These are phyloP conservation scores for Epichloe uncinata DNA, from an alignment of 2,329 filamentous ascomycete genomes.

Conservation along the genomic window DNA sequence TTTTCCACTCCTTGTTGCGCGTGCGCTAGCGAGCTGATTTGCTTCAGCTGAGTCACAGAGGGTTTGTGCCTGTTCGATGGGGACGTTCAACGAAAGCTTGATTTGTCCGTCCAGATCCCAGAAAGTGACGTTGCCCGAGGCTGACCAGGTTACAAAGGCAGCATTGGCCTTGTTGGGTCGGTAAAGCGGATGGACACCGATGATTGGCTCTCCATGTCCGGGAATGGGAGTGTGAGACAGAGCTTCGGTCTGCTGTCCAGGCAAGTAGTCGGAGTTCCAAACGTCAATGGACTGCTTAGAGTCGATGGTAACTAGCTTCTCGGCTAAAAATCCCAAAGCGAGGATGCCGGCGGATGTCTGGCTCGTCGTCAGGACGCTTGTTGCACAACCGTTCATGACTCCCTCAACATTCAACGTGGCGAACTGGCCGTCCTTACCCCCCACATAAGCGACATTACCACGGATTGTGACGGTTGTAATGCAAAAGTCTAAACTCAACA, in stretches of 20 bases:
- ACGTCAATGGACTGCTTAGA: slow-evolving; percentile 62
- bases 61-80: slow-evolving; percentile 48
- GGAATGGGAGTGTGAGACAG: slow-evolving; percentile 42
- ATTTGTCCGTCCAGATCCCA: slow-evolving; percentile 67
- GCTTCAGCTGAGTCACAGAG: slow-evolving; percentile 36
- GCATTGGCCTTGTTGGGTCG: slow-evolving; percentile 47
- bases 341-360: slow-evolving; percentile 36
- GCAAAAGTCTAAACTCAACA: slow-evolving; percentile 52
- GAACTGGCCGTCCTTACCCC: slow-evolving; percentile 54
- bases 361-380: slow-evolving; percentile 25
- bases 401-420: slow-evolving; percentile 37
- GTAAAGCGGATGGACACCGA: slow-evolving; percentile 58
- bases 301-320: slow-evolving; percentile 64
- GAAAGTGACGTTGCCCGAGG: slow-evolving; percentile 64
- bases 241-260: slow-evolving; percentile 23
- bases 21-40: slow-evolving; percentile 48
- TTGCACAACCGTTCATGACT: slow-evolving; percentile 28
- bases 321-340: slow-evolving; percentile 54
- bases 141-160: slow-evolving; percentile 82
- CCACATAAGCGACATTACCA: slow-evolving; percentile 49
- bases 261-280: slow-evolving; percentile 34
- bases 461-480: slow-evolving; percentile 54
- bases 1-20: slow-evolving; percentile 46
- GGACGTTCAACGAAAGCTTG: slow-evolving; percentile 49
- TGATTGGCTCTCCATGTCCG: slow-evolving; percentile 49